Evolutionary conservation across 306 rosid species (phyloP).

Genomic region (Prunus salicina): DNA sequence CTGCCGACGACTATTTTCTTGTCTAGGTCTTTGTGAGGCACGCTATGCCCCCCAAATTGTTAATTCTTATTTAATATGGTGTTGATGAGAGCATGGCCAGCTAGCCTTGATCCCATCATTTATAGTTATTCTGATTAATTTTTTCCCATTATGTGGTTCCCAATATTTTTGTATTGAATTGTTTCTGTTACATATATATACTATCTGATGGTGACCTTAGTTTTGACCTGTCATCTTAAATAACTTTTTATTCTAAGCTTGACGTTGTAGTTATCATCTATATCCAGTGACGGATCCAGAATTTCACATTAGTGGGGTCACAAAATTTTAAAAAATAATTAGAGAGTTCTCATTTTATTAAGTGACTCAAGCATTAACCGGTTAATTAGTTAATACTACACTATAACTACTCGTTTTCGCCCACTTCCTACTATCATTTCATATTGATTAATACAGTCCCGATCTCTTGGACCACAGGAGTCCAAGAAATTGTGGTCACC

Average conservation of each 20-base stretch:
- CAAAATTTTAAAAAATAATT: too few species aligned
- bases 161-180: background rate
- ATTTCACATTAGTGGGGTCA: too few species aligned
- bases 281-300: background rate
- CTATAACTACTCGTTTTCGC: too few species aligned
- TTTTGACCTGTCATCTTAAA: conserved; percentile 9
- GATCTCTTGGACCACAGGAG: too few species aligned
- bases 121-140: background rate
- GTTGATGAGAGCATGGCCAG: background rate
- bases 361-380: too few species aligned
- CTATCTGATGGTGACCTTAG: conserved; percentile 13
- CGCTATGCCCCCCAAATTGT: background rate
- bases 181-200: background rate
- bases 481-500: too few species aligned
- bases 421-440: too few species aligned
- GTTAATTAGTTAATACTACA: too few species aligned
- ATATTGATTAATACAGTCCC: too few species aligned
- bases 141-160: background rate
- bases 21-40: background rate
- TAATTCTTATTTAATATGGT: background rate
- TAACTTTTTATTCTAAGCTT: background rate
- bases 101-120: background rate
- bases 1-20: background rate
- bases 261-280: background rate
- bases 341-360: too few species aligned